phyloP scores from a whole-genome alignment of 2,329 filamentous ascomycete genomes.

The Scedosporium minutisporum region DNA sequence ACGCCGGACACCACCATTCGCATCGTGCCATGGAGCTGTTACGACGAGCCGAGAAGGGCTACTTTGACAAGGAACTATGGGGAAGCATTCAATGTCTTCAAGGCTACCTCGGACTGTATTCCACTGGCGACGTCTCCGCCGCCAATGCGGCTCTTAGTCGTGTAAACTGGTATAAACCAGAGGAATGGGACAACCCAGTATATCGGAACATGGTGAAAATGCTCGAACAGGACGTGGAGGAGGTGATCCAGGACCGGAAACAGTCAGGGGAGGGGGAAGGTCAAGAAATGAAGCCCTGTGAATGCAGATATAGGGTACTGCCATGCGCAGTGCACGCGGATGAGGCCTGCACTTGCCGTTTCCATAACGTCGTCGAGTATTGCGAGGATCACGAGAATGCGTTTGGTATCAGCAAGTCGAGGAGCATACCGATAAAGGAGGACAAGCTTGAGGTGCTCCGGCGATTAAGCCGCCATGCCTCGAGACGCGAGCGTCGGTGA shows the following conservation, averaged over 20 bases:
- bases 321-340: background rate
- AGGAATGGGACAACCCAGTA: background rate
- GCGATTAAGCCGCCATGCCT: background rate
- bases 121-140: background rate
- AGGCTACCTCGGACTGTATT: background rate
- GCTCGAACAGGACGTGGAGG: background rate
- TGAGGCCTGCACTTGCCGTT: background rate
- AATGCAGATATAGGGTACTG: background rate
- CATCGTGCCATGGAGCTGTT: background rate
- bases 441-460: background rate
- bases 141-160: background rate
- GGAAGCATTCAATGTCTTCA: conserved; percentile 1
- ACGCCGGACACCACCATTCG: background rate
- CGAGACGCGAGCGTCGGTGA: background rate
- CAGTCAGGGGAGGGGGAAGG: background rate
- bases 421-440: background rate
- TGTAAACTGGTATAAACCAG: background rate
- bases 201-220: background rate
- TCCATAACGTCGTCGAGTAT: background rate
- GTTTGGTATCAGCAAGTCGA: background rate
- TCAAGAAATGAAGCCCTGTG: background rate
- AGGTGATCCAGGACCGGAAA: too few relatives aligned
- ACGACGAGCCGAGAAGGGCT: background rate
- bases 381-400: background rate
- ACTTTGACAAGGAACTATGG: background rate